These are phyloP conservation scores for Pichia sporocuriosa DNA, from an alignment of 805 yeast species.

Conservation along the genomic window DNA sequence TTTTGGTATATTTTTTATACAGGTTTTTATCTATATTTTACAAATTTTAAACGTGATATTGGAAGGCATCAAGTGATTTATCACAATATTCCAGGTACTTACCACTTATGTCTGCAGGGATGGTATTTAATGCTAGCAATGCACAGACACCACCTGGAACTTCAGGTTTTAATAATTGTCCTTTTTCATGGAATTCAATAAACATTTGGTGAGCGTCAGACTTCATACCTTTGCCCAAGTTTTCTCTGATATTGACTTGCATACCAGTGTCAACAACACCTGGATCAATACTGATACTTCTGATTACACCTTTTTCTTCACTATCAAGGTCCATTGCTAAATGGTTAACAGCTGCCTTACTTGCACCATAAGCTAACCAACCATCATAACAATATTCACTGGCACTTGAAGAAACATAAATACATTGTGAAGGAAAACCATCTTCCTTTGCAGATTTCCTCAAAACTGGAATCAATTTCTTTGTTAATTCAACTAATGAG, in stretches of 20 bases:
- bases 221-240: constrained; percentile 55
- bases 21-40: too few species aligned
- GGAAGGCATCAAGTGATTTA: constrained; percentile 4
- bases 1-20: too few species aligned
- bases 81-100: constrained; percentile 46
- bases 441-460: constrained; percentile 37
- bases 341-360: constrained; percentile 88
- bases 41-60: neutral
- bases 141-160: constrained; percentile 71
- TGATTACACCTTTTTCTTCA: constrained; percentile 52
- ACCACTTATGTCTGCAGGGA: constrained; percentile 57
- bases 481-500: constrained; percentile 58
- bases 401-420: constrained; percentile 88
- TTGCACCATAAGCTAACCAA: constrained; percentile 89
- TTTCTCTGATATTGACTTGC: constrained; percentile 77
- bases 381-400: constrained; percentile 55
- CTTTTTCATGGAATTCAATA: constrained; percentile 50
- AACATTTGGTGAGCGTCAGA: constrained; percentile 55
- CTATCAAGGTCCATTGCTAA: constrained; percentile 57
- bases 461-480: constrained; percentile 42
- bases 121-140: constrained; percentile 56
- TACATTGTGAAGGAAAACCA: constrained; percentile 13
- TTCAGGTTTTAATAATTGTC: constrained; percentile 56
- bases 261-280: constrained; percentile 91
- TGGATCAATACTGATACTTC: constrained; percentile 74